These are phyloP conservation scores for Irpex lacteus DNA, from an alignment of 1,284 basidiomycete genomes.

Conservation along the genomic window DNA sequence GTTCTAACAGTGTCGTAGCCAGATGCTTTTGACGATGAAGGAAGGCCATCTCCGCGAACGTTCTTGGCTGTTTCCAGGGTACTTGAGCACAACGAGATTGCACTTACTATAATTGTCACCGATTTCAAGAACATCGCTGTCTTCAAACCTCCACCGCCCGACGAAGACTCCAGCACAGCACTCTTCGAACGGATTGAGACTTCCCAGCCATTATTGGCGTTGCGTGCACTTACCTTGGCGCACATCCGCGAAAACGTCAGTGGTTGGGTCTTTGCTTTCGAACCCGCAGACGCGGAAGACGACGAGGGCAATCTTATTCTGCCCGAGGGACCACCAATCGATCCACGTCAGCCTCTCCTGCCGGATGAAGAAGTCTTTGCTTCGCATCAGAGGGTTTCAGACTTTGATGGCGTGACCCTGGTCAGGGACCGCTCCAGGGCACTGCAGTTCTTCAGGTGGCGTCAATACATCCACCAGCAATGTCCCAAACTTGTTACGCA, in stretches of 20 bases:
- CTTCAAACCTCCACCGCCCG: background rate
- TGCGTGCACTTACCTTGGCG: background rate
- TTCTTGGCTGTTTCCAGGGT: background rate
- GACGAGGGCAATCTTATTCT: background rate
- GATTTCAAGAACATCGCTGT: constrained; percentile 4
- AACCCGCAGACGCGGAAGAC: background rate
- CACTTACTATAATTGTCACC: background rate
- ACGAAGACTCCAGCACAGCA: too few relatives aligned
- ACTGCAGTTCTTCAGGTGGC: constrained; percentile 5
- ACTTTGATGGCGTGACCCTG: constrained; percentile 1
- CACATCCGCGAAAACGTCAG: background rate
- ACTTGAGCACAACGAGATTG: background rate
- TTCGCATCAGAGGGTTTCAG: background rate
- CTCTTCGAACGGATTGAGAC: background rate
- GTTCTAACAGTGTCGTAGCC: too few relatives aligned
- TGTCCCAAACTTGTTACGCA: background rate
- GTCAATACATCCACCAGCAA: background rate
- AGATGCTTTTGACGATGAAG: background rate
- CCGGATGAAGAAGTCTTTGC: constrained; percentile 5
- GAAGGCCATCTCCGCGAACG: background rate
- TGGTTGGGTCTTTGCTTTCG: background rate
- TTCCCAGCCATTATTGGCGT: background rate
- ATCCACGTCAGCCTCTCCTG: background rate
- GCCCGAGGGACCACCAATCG: constrained; percentile 3
- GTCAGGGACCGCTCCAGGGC: background rate